Percentiles rank a stretch among this genome's conserved stretches.
phyloP scores from a whole-genome alignment of 202 grass and related monocot species.

The Schoenoplectus tabernaemontani region DNA sequence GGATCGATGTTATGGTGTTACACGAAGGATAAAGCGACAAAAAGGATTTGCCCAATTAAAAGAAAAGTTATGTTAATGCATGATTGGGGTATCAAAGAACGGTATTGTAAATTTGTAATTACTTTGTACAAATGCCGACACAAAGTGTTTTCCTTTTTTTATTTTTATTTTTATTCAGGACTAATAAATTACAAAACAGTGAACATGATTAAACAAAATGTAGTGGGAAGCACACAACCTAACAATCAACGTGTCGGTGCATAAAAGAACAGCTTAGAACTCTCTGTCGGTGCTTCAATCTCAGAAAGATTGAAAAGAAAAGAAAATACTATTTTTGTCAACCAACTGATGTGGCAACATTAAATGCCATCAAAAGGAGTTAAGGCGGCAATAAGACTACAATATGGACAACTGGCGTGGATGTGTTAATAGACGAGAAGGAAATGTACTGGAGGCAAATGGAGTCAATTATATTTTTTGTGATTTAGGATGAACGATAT shows the following conservation, averaged over 20 bases:
- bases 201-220: neutral
- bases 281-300: constrained; percentile 9
- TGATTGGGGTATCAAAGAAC: neutral
- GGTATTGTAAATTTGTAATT: neutral
- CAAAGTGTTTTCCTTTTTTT: neutral
- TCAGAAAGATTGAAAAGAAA: neutral
- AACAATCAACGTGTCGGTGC: constrained; percentile 2
- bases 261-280: neutral
- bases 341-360: neutral
- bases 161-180: neutral
- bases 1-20: too few relatives aligned
- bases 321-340: neutral
- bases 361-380: neutral
- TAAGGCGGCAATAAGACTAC: neutral
- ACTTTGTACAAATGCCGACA: neutral
- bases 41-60: too few relatives aligned
- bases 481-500: too few relatives aligned
- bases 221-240: neutral
- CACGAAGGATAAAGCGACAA: too few relatives aligned
- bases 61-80: too few relatives aligned
- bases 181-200: neutral
- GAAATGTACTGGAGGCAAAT: too few relatives aligned
- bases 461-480: too few relatives aligned
- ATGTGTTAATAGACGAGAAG: too few relatives aligned
- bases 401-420: neutral